Evolutionary conservation across 2,329 filamentous ascomycete species (phyloP), one percentile per base, ranked within the genome.

Genomic region (Cryphonectria nitschkei): DNA sequence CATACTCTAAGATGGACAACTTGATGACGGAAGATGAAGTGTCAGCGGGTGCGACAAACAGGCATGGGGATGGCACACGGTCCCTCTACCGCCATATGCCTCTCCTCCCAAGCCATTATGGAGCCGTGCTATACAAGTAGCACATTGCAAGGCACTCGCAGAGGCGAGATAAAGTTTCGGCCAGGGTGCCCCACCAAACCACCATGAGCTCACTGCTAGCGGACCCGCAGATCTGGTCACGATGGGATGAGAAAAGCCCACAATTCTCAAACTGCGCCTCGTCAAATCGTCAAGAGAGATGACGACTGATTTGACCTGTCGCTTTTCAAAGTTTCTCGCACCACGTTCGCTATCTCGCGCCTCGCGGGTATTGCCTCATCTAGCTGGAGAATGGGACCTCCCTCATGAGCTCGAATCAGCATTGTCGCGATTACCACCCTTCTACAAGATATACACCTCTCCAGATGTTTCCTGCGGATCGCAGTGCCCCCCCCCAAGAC

Each of bases 261-360:
- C 58, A 22, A 11, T 39, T 34, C 58, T 39, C 32, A 39, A 39
- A 37, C 58, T 39, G 6, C 19, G 32, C 58, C 16, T 1, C 58
- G 58, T 39, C 58, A 39, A 61, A 61, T 19, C 19, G 39, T 34
- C 34, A 8, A 61, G 32, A 14, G 6, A 7, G 58, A 37, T 61
- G 58, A 61, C 58, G 58, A 61, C 32, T 16, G 19, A n/a, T 61
- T 22, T 39, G 58, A 61, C 34, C 54, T 61, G 34, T 61, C 58
- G 58, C 16, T 32, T 61, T 32, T 37, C 54, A 58, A 7, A 32
- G 37, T 58, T 39, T 3, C 8, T 6, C 58, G 26, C 22, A 61
- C 54, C 54, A 19, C 8, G 22, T 7, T 19, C 22, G 13, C 29
- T 11, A 34, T 19, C 34, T 1, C 34, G 34, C 58, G 34, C 5